Evolutionary conservation across 2,329 filamentous ascomycete genomes (phyloP).

Genomic region (Dichotomopilus funicola): DNA sequence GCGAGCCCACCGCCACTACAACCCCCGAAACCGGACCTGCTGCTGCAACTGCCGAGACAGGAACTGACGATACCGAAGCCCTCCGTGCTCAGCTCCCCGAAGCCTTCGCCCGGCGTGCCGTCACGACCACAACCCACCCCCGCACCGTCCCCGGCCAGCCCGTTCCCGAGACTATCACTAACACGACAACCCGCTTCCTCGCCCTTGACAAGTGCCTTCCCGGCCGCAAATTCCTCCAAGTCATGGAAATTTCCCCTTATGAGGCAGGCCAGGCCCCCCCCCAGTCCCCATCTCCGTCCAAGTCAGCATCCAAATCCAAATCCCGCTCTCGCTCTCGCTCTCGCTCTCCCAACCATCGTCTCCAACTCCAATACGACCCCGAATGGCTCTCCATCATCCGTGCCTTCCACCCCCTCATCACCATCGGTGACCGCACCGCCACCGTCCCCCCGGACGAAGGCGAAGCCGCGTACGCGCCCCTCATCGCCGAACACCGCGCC

Average conservation of each 20-base stretch:
- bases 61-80: constrained; percentile 34
- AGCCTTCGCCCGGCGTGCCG: constrained; percentile 52
- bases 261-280: too few species aligned
- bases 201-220: constrained; percentile 88
- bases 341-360: constrained; percentile 7
- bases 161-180: constrained; percentile 65
- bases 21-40: constrained; percentile 6
- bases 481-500: constrained; percentile 62
- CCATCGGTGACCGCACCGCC: constrained; percentile 53
- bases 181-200: constrained; percentile 75
- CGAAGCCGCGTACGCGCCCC: constrained; percentile 58
- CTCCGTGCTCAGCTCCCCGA: constrained; percentile 69
- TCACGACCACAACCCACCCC: constrained; percentile 18
- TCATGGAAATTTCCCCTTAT: constrained; percentile 50
- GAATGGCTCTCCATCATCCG: constrained; percentile 95
- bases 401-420: constrained; percentile 62
- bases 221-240: constrained; percentile 72
- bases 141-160: constrained; percentile 49
- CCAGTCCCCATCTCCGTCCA: too few species aligned
- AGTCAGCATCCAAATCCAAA: too few species aligned
- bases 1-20: neutral
- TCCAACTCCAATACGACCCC: constrained; percentile 69
- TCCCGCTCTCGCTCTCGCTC: too few species aligned
- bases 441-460: constrained; percentile 55
- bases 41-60: too few species aligned